Base-by-base conservation (phyloP, 2,329 filamentous ascomycete species). In the Exutisphaerella laricina region DNA sequence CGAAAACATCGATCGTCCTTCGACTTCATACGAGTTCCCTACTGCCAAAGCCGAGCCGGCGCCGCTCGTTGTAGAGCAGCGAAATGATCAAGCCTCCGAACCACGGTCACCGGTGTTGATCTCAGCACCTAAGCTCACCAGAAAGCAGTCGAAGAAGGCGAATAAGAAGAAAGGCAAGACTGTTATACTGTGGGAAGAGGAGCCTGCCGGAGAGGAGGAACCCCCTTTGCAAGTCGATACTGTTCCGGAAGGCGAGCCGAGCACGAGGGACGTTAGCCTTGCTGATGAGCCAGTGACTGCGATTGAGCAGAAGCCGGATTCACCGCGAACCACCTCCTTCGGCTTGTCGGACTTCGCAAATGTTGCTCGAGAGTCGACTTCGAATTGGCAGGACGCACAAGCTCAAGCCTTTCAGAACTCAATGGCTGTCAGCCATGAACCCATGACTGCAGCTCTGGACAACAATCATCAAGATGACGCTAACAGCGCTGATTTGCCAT, bases 121-220 rank as follows among this genome's bases (percentile, higher is more conserved):
- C 10, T 30, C 40, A 9, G 46, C 42, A 7, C 48, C 45, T 12
- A 36, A 50, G 33, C 45, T 57, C 31, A 51, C 42, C n/a, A 47
- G 49, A 18, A 60, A 58, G 46, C 49, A 49, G 17, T 55, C 56
- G 3, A 60, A 60, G 48, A 60, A 61, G 33, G n/a, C n/a, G n/a
- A 44, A 28, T 12, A 59, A 55, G 48, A 58, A 58, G 43, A 55
- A 58, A 34, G 37, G 43, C 8, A 45, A 43, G 22, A 39, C 39
- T 16, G 35, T 44, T 23, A 43, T 44, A n/a, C 41, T 49, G 17
- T 49, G 45, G 8, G 52, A 45, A 18, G 49, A 54, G 10, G 44
- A 51, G 25, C 31, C 30, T 13, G 36, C 30, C 32, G 37, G 36
- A 18, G 25, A 9, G 1, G 12, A 17, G 8, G 16, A 47, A 17